These are phyloP conservation scores for Scedosporium aurantiacum DNA, from an alignment of 2,329 filamentous ascomycete genomes.

Conservation along the genomic window DNA sequence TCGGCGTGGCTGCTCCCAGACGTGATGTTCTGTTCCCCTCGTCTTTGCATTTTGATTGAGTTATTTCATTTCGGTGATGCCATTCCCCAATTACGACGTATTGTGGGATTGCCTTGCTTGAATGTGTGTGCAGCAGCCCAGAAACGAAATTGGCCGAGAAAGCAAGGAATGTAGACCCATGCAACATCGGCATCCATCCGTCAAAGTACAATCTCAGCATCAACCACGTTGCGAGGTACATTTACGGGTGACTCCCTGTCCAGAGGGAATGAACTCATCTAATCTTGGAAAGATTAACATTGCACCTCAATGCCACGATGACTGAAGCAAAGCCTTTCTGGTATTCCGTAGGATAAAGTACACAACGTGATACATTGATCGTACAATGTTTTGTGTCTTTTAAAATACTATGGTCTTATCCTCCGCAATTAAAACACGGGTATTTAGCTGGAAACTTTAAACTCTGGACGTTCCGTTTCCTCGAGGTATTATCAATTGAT, in stretches of 20 bases:
- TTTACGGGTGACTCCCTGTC: neutral
- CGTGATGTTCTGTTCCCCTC: neutral
- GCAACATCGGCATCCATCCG: no score
- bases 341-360: neutral
- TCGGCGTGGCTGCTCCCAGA: neutral
- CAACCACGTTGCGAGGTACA: neutral
- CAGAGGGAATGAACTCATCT: neutral
- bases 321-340: neutral
- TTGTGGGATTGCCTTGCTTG: neutral
- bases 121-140: neutral
- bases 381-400: neutral
- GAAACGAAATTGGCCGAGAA: slow-evolving; percentile 1
- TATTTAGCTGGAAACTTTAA: no score
- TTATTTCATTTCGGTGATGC: slow-evolving; percentile 1
- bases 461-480: no score
- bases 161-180: neutral
- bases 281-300: neutral
- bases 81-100: neutral
- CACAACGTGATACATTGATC: neutral
- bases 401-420: neutral
- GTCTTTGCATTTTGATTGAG: neutral
- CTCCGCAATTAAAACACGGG: neutral
- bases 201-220: neutral
- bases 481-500: no score
- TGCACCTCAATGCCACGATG: neutral